These are phyloP conservation scores for Albophoma yamanashiensis DNA, from an alignment of 2,329 filamentous ascomycete species.

Conservation along the genomic window DNA sequence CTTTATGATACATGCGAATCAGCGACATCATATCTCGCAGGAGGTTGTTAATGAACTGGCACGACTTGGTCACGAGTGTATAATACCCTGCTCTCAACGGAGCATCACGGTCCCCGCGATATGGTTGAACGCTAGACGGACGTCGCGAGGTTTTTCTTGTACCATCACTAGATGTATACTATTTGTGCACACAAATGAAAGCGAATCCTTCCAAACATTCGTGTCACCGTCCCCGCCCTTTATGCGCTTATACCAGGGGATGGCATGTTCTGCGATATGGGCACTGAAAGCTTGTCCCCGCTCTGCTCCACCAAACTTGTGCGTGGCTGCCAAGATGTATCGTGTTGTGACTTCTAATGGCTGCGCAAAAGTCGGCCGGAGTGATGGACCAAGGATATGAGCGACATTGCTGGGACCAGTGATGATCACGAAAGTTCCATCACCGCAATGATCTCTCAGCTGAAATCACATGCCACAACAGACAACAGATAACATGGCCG, in stretches of 20 bases:
- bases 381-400: too few species aligned
- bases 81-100: constrained; percentile 1
- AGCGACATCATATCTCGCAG: neutral
- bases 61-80: neutral
- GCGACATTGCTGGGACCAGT: too few species aligned
- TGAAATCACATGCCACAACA: neutral
- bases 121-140: neutral
- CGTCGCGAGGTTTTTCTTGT: neutral
- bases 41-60: neutral
- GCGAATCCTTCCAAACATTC: neutral
- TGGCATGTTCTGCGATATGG: too few species aligned
- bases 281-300: too few species aligned
- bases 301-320: too few species aligned
- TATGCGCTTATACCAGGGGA: neutral
- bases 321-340: too few species aligned
- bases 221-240: neutral
- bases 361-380: too few species aligned
- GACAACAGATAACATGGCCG: neutral
- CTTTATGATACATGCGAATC: neutral
- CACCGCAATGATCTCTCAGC: neutral
- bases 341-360: too few species aligned
- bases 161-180: neutral
- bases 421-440: too few species aligned
- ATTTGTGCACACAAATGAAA: neutral
- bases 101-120: neutral